Evolutionary conservation across 257 asterid species (phyloP), one percentile per base, ranked within the genome.

Genomic region (Ophiorrhiza pumila): DNA sequence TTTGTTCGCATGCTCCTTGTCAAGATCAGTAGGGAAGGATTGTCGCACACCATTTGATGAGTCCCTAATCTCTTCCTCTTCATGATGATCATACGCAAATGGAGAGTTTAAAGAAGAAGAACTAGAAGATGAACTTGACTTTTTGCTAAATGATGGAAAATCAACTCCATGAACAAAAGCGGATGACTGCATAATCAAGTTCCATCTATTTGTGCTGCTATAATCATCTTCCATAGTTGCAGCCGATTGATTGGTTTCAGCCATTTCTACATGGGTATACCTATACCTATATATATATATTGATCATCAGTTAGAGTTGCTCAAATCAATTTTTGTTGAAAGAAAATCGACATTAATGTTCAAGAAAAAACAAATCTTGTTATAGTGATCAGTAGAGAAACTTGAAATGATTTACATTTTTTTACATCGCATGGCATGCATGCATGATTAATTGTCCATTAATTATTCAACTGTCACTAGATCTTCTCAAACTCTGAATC

Each of bases 261-360:
- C 60, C 80, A 64, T 27, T 50, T 66, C 84, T 74, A 61, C 52
- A 61, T 25, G 18, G 43, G 64, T 13, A 47, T 17, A 20, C 39
- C 1, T 49, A 1, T 49, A 50, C 25, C 23, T 50, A 50, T 49
- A 49, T 1, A 49, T 11, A 14, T 49, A 50, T 11, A 7, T 37
- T 37, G 7, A 37, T 6, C 42, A 37, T 2, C 3, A 37, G 42
- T 37, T 37, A 37, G 57, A 18, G 57, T 22, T 50, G n/a, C n/a
- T 47, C 53, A 47, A 47, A 47, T n/a, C n/a, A n/a, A 2, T 1
- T 50, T 17, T 9, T 17, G 57, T 17, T 50, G 9, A 50, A 50
- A 50, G 25, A 50, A 50, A 53, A 22, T n/a, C 7, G 57, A 50
- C 27, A 50, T 8, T 50, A 0, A 50, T 20, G 15, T 47, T 47